Conservation (phyloP, 805 yeast species). For the Nakazawaea peltata region DNA sequence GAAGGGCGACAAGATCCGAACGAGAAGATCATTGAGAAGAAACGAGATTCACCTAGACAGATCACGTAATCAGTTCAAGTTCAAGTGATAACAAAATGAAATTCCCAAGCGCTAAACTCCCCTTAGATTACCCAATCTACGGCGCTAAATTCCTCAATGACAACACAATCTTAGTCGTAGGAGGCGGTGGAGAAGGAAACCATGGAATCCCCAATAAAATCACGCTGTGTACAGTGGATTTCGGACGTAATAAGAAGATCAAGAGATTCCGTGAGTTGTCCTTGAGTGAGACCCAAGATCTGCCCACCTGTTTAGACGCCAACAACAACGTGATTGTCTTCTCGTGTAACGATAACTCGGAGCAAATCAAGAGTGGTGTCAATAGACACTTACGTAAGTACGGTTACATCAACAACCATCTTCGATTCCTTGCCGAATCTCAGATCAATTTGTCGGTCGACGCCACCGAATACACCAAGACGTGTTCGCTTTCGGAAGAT, state of each 20-base stretch:
- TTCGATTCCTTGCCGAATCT: slow-evolving; percentile 50
- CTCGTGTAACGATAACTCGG: slow-evolving; percentile 69
- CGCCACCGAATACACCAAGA: slow-evolving; percentile 56
- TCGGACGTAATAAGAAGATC: slow-evolving; percentile 37
- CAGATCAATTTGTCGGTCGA: slow-evolving; percentile 44
- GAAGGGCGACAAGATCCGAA: too few species aligned
- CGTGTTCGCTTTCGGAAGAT: slow-evolving; percentile 48
- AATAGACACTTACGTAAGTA: slow-evolving; percentile 70
- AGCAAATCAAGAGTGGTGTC: slow-evolving; percentile 46
- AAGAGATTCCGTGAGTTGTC: slow-evolving; percentile 58
- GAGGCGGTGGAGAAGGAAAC: slow-evolving; percentile 95
- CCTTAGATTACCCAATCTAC: slow-evolving; percentile 68
- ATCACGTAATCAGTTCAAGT: too few species aligned
- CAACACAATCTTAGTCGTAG: slow-evolving; percentile 60
- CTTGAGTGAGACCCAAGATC: slow-evolving; percentile 61
- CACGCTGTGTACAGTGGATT: slow-evolving; percentile 53
- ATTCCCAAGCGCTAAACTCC: slow-evolving; percentile 4
- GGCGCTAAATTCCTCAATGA: slow-evolving; percentile 66
- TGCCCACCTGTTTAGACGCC: slow-evolving; percentile 78
- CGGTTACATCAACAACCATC: slow-evolving; percentile 49
- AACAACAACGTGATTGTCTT: slow-evolving; percentile 46
- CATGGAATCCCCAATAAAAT: slow-evolving; percentile 84
- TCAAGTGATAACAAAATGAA: too few species aligned
- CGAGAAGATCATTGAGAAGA: too few species aligned
- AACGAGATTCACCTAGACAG: too few species aligned